A percentile compares a stretch with the other conserved stretches of the same genome.
These are phyloP conservation scores for Ottelia alismoides DNA, from an alignment of 106 monocot genomes.

Conservation along the genomic window DNA sequence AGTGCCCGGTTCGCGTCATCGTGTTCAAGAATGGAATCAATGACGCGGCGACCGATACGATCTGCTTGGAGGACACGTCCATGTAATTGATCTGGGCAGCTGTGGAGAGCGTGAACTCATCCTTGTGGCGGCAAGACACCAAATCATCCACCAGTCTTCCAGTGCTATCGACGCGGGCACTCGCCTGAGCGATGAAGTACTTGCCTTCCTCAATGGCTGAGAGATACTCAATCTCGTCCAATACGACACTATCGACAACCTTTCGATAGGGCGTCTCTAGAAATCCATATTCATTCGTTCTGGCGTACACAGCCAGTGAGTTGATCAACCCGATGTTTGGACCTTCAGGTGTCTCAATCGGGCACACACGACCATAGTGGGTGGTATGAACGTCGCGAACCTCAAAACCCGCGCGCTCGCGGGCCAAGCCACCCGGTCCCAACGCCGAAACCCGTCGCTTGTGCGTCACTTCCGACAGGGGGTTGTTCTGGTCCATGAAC, in stretches of 20 bases:
- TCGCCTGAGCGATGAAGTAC: slow-evolving; percentile 3
- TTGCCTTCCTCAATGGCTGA: background rate
- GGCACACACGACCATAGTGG: slow-evolving; percentile 4
- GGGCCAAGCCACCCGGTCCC: slow-evolving; percentile 1
- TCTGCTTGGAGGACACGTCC: no score
- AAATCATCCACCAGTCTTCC: no score
- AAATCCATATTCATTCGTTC: background rate
- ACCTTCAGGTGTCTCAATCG: slow-evolving; percentile 2
- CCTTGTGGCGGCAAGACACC: no score
- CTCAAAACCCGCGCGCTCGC: slow-evolving; percentile 2
- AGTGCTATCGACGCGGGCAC: background rate
- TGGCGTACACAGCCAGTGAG: background rate
- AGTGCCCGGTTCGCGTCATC: no score
- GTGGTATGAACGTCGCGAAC: no score
- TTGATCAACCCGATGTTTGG: slow-evolving; percentile 4
- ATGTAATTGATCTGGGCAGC: no score
- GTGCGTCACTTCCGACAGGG: no score
- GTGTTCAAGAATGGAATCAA: no score
- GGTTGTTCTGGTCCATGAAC: no score
- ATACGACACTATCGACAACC: background rate
- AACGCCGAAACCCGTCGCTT: no score
- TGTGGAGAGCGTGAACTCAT: no score
- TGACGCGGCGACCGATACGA: no score
- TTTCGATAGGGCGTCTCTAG: slow-evolving; percentile 1
- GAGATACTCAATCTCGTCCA: slow-evolving; percentile 1